Percentiles rank a stretch among this genome's conserved stretches.
Conservation (phyloP, 2,329 filamentous ascomycete species). For the Elsinoe perseae region DNA sequence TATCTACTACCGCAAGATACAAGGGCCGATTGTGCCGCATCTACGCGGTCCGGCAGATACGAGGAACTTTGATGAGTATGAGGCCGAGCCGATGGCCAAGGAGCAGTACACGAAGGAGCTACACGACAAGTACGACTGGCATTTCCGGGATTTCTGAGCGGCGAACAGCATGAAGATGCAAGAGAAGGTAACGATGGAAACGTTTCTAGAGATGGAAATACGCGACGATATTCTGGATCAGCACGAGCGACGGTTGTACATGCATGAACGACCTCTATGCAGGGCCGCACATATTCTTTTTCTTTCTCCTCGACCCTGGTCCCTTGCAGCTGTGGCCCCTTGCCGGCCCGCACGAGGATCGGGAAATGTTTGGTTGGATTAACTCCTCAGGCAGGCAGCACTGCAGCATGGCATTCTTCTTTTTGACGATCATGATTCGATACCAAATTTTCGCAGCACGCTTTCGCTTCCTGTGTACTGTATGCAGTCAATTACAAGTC, state of each 20-base stretch:
- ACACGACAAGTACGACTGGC: constrained; percentile 59
- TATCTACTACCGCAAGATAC: constrained; percentile 54
- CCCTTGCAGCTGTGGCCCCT: too few relatives aligned
- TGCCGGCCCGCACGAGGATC: too few relatives aligned
- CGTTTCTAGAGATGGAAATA: neutral
- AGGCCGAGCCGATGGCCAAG: constrained; percentile 61
- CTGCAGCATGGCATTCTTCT: neutral
- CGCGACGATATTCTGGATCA: neutral
- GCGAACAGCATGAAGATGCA: neutral
- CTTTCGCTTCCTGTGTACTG: neutral
- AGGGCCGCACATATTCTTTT: neutral
- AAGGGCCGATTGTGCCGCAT: constrained; percentile 68
- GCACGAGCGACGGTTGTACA: neutral
- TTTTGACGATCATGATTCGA: constrained; percentile 9
- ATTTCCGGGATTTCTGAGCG: constrained; percentile 61
- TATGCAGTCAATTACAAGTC: too few relatives aligned
- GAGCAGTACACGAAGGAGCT: constrained; percentile 64
- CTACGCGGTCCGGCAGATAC: constrained; percentile 65
- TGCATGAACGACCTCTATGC: neutral
- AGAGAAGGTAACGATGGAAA: too few relatives aligned
- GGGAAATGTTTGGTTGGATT: neutral
- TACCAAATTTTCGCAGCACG: neutral
- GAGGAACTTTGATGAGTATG: constrained; percentile 74
- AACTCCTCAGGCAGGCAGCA: neutral
- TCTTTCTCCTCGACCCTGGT: neutral